Conservation (phyloP, 805 yeast species). For the Kluyveromyces dobzhanskii region DNA sequence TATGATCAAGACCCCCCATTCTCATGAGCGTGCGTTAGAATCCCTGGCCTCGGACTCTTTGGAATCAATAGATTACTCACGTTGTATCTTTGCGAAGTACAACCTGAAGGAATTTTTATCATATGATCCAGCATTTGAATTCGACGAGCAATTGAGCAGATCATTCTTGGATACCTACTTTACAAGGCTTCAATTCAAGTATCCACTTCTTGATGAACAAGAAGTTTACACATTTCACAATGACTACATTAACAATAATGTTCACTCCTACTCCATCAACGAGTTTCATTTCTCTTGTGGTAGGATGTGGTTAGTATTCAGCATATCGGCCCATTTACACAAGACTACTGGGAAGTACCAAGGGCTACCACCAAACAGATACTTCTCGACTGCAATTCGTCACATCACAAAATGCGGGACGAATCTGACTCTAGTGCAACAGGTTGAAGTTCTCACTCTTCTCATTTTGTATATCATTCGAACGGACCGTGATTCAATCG, state of each 20-base stretch:
- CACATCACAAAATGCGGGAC: slow-evolving; percentile 41
- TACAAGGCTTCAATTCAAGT: slow-evolving; percentile 46
- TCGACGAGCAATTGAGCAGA: slow-evolving; percentile 42
- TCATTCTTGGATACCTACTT: slow-evolving; percentile 49
- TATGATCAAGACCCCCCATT: slow-evolving; percentile 2
- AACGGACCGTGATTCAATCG: slow-evolving; percentile 52
- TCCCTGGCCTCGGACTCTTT: slow-evolving; percentile 24
- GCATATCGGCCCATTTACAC: slow-evolving; percentile 43
- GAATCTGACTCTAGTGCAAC: slow-evolving; percentile 34
- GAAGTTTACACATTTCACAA: slow-evolving; percentile 44
- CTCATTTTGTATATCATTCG: slow-evolving; percentile 48
- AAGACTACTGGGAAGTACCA: slow-evolving; percentile 48
- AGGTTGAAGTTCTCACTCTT: slow-evolving; percentile 44
- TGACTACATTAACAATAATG: slow-evolving; percentile 37
- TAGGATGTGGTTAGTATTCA: slow-evolving; percentile 47
- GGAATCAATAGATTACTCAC: slow-evolving; percentile 33
- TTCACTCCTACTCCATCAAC: slow-evolving; percentile 27
- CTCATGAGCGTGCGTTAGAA: slow-evolving; percentile 8
- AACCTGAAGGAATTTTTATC: slow-evolving; percentile 38
- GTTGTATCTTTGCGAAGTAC: slow-evolving; percentile 38
- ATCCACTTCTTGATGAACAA: slow-evolving; percentile 45
- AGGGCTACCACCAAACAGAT: slow-evolving; percentile 47
- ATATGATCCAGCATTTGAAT: slow-evolving; percentile 43
- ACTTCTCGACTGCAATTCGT: slow-evolving; percentile 52
- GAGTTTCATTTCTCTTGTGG: slow-evolving; percentile 46